A percentile compares a stretch with the other conserved stretches of the same genome.
phyloP scores from a whole-genome alignment of 257 asterid species.

The Haberlea rhodopensis region DNA sequence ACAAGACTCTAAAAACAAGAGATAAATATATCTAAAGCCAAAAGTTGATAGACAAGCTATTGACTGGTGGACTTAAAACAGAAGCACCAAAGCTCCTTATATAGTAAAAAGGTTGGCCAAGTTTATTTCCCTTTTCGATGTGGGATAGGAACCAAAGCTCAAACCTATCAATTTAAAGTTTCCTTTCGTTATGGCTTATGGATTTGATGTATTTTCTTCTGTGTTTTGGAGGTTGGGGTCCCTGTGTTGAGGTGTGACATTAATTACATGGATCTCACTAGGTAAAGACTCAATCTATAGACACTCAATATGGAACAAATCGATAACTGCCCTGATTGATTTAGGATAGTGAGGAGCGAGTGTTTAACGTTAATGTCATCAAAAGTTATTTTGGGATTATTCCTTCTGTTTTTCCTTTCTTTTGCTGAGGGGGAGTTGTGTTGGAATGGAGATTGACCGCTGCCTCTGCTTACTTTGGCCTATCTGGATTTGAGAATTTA shows the following conservation, averaged over 20 bases:
- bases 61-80: no score
- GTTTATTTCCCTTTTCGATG: no score
- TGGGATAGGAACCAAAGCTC: no score
- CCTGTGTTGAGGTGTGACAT: not conserved
- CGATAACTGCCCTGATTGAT: not conserved
- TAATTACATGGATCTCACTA: not conserved
- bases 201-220: not conserved
- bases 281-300: not conserved
- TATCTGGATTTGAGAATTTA: not conserved
- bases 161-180: no score
- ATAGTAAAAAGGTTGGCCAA: no score
- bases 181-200: not conserved
- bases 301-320: not conserved
- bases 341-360: slow-evolving; percentile 6
- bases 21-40: no score
- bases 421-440: slow-evolving; percentile 8
- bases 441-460: not conserved
- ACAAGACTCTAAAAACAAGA: no score
- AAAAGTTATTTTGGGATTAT: not conserved
- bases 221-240: not conserved
- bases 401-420: not conserved
- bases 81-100: no score
- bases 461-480: slow-evolving; percentile 9
- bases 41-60: no score
- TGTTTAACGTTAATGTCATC: not conserved